Evolutionary conservation across 805 yeast genomes (phyloP), one percentile per base, ranked within the genome.

Genomic region (Candida odintsovae): DNA sequence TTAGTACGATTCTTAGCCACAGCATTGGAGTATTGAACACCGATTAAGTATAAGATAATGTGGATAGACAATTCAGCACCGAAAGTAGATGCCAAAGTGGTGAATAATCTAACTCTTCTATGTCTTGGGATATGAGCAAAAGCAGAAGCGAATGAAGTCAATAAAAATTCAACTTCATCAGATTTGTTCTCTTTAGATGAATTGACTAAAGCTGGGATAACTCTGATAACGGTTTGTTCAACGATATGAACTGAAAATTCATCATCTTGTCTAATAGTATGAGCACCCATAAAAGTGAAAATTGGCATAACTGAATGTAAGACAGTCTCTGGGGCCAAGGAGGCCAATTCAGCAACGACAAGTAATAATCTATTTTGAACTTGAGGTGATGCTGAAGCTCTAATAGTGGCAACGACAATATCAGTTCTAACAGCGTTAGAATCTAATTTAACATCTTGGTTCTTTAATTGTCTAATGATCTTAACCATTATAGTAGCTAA

Each of bases 251-350:
- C 85, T 0, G 97, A 89, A 60, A 87, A 92, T 62, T 89, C 97
- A 65, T 94, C 98, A 64, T 94, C 99, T 67, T 94, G 97, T 59
- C 96, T 83, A 44, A 94, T 79, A 13, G 97, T 90, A 59, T 90
- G 95, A 12, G 98, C 96, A 49, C 99, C 99, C 98, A 94, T 94
- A 58, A 94, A 94, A 1, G 99, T 94, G 72, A 94, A 94, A 43
- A 94, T 92, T n/a, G 99, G 99, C 99, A 94, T 94, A 9, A 94
- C 96, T 2, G 97, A 86, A 67, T 94, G 98, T 45, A 94, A 71
- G 25, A 94, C 90, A 26, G 86, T 79, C 59, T 92, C 97, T 9
- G 98, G 97, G 12, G 92, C 86, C 46, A 94, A 68, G 1, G 89
- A 73, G 1, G 98, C 98, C 54, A 94, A 70, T 42, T 89, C 84